Conservation (phyloP, 169 alveolate genomes). For the Cryptosporidium sp. region DNA sequence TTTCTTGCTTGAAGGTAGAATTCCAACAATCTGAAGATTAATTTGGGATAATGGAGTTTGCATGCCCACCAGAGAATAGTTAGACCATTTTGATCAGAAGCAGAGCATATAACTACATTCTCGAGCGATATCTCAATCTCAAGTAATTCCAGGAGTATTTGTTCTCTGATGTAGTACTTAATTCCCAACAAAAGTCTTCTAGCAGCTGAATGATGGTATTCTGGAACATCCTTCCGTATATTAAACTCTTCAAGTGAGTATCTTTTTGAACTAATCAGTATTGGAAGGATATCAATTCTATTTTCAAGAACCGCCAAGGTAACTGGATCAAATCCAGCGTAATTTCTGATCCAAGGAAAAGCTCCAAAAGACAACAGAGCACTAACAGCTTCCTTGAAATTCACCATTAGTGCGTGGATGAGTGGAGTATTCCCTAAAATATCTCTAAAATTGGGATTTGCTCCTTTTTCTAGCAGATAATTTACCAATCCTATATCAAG, state of each 20-base stretch:
- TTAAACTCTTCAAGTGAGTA: slow-evolving; percentile 33
- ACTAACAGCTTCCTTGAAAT: slow-evolving; percentile 52
- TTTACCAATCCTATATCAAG: slow-evolving; percentile 36
- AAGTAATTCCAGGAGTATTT: slow-evolving; percentile 38
- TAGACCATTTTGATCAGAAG: slow-evolving; percentile 56
- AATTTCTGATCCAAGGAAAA: slow-evolving; percentile 61
- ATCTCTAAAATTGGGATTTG: slow-evolving; percentile 66
- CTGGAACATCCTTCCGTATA: slow-evolving; percentile 47
- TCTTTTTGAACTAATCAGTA: slow-evolving; percentile 34
- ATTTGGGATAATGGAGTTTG: slow-evolving; percentile 42
- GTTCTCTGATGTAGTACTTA: slow-evolving; percentile 26
- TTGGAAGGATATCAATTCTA: slow-evolving; percentile 31
- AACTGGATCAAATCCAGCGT: slow-evolving; percentile 67
- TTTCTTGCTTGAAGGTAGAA: slow-evolving; percentile 38
- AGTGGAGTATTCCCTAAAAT: slow-evolving; percentile 66
- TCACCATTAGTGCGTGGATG: slow-evolving; percentile 65
- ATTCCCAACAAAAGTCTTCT: slow-evolving; percentile 56
- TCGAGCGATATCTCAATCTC: slow-evolving; percentile 62
- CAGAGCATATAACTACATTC: slow-evolving; percentile 39
- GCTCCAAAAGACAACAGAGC: slow-evolving; percentile 34
- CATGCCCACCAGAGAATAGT: slow-evolving; percentile 73
- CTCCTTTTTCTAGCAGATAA: slow-evolving; percentile 49
- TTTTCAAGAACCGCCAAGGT: slow-evolving; percentile 63
- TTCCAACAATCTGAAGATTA: slow-evolving; percentile 51
- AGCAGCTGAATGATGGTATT: slow-evolving; percentile 68